Conservation (phyloP, 768 basidiomycete genomes). For the Hemileccinum impolitum region DNA sequence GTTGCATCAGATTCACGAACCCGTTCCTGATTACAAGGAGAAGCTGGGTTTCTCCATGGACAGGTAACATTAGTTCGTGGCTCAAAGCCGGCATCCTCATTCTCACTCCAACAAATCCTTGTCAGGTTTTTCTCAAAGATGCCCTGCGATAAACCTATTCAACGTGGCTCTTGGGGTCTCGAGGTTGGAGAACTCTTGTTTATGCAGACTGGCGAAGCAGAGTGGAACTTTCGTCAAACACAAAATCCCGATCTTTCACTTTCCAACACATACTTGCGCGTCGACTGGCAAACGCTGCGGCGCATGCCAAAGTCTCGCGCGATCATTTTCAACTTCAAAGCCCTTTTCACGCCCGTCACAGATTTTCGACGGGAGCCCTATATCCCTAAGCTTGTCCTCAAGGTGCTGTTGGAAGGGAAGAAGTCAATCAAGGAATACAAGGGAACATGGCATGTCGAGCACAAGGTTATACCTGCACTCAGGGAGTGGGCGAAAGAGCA, state of each 20-base stretch:
- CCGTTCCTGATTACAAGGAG: constrained; percentile 49
- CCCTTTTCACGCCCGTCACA: constrained; percentile 48
- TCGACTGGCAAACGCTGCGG: constrained; percentile 56
- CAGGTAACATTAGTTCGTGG: constrained; percentile 29
- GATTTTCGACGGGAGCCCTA: constrained; percentile 44
- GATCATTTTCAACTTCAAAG: constrained; percentile 53
- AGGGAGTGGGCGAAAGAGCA: constrained; percentile 47
- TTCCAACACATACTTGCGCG: constrained; percentile 43
- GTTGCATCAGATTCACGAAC: constrained; percentile 43
- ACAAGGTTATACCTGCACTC: constrained; percentile 44
- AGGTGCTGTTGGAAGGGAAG: constrained; percentile 40
- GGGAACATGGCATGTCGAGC: constrained; percentile 38
- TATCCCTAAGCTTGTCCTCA: constrained; percentile 45
- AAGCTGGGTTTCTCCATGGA: constrained; percentile 50
- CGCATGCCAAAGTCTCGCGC: constrained; percentile 45
- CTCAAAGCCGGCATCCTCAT: not conserved
- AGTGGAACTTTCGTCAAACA: constrained; percentile 32
- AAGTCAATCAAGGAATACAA: constrained; percentile 43
- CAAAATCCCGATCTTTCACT: constrained; percentile 36
- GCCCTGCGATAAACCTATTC: constrained; percentile 46
- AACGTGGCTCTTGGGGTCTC: constrained; percentile 50
- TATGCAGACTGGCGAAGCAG: constrained; percentile 38
- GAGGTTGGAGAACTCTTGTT: constrained; percentile 50
- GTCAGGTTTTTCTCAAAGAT: constrained; percentile 47
- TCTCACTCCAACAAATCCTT: not conserved